Evolutionary conservation across 2,329 filamentous ascomycete species (phyloP).

Genomic region (Plectosphaerella cucumerina): DNA sequence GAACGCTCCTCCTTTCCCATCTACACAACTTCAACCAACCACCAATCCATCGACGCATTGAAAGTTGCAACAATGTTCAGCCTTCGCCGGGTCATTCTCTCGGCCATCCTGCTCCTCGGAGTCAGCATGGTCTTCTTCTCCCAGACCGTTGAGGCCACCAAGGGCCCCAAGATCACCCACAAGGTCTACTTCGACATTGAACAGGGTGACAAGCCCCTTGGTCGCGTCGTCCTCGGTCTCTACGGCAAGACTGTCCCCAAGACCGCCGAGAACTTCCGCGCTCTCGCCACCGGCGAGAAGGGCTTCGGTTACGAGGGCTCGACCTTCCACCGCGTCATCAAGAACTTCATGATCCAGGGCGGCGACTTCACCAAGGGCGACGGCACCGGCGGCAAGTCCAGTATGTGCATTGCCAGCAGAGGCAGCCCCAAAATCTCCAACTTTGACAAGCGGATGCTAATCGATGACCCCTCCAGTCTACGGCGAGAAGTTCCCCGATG

Average conservation of each 20-base stretch:
- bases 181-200: conserved; percentile 89
- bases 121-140: conserved; percentile 72
- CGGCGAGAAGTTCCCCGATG: conserved; percentile 76
- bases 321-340: conserved; percentile 85
- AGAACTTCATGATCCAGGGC: conserved; percentile 88
- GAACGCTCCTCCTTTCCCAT: conserved; percentile 1
- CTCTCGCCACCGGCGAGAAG: conserved; percentile 80
- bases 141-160: conserved; percentile 67
- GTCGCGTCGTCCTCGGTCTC: conserved; percentile 74
- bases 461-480: conserved; percentile 55
- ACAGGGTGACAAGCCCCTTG: conserved; percentile 69
- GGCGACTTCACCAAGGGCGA: conserved; percentile 83
- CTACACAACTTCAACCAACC: conserved; percentile 2
- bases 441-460: background rate
- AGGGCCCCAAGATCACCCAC: conserved; percentile 92
- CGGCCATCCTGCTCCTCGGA: conserved; percentile 72
- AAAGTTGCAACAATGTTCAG: conserved; percentile 61
- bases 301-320: conserved; percentile 80
- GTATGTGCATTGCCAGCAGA: conserved; percentile 38
- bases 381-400: conserved; percentile 81
- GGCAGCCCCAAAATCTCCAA: no score
- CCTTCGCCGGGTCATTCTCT: conserved; percentile 65
- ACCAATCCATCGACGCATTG: conserved; percentile 5
- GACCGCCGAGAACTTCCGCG: conserved; percentile 70
- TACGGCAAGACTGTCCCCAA: conserved; percentile 86